These are phyloP conservation scores for Solanum medicagineum DNA, from an alignment of 257 asterid species.

Conservation along the genomic window DNA sequence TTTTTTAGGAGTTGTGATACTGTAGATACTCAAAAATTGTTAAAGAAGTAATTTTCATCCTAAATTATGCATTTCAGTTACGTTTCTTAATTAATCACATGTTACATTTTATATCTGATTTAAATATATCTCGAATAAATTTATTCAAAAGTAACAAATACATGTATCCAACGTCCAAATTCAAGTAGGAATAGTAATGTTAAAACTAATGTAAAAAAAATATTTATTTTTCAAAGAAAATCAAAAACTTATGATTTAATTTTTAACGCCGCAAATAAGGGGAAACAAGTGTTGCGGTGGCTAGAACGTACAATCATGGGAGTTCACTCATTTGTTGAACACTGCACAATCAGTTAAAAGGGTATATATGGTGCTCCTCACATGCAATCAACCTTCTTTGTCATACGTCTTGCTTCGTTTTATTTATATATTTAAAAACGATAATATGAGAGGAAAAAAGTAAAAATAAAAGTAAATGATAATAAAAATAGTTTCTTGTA, in stretches of 20 bases:
- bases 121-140: too few relatives aligned
- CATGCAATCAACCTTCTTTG: background rate
- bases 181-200: background rate
- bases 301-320: background rate
- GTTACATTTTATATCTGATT: too few relatives aligned
- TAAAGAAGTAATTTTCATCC: background rate
- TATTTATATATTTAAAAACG: background rate
- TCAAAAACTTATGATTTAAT: background rate
- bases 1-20: too few relatives aligned
- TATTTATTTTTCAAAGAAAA: too few relatives aligned
- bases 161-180: too few relatives aligned
- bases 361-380: background rate
- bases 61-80: too few relatives aligned
- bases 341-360: background rate
- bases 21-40: background rate
- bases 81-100: background rate
- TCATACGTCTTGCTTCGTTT: background rate
- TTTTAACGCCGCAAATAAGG: background rate
- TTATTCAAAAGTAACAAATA: accelerated
- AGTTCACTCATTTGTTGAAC: background rate
- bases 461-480: background rate
- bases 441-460: background rate
- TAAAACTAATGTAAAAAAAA: too few relatives aligned
- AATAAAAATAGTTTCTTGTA: background rate
- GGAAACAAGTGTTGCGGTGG: background rate